Conservation (phyloP, 1,284 basidiomycete species). For the Ceratobasidium sp. region DNA sequence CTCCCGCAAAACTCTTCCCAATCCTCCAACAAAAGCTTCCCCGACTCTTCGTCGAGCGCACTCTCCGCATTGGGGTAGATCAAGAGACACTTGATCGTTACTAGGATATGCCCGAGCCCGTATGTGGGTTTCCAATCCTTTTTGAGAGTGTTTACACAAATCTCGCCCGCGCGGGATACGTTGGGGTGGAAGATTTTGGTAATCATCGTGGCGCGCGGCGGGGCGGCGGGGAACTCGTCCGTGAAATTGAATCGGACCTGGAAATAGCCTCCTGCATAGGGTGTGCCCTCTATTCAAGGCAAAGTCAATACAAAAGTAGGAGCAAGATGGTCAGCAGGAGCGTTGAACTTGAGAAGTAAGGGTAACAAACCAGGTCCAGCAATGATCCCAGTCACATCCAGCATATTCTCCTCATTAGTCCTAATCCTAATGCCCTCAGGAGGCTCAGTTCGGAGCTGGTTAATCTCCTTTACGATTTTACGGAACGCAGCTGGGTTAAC, state of each 20-base stretch:
- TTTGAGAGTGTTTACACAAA: constrained; percentile 97
- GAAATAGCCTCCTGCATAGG: constrained; percentile 93
- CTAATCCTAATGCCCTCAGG: constrained; percentile 90
- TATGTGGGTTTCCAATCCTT: constrained; percentile 97
- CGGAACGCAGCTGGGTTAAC: constrained; percentile 58
- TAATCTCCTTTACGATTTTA: constrained; percentile 83
- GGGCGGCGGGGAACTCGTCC: constrained; percentile 89
- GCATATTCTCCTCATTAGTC: constrained; percentile 85
- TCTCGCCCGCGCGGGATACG: constrained; percentile 89
- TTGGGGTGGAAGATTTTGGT: constrained; percentile 99
- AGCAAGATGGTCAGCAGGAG: constrained; percentile 50
- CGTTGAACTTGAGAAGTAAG: background rate
- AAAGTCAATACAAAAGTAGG: constrained; percentile 6
- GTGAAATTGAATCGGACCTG: constrained; percentile 88
- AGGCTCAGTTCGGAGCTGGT: constrained; percentile 80
- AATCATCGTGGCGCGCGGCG: constrained; percentile 70
- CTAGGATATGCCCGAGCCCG: constrained; percentile 90
- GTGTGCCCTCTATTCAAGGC: constrained; percentile 79
- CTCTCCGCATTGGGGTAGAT: constrained; percentile 98
- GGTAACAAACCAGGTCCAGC: constrained; percentile 77
- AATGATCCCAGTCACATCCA: constrained; percentile 84
- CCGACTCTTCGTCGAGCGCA: constrained; percentile 94
- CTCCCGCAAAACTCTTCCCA: constrained; percentile 87
- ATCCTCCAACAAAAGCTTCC: constrained; percentile 89
- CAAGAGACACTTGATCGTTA: constrained; percentile 93